Evolutionary conservation across 2,329 filamentous ascomycete genomes (phyloP), one percentile per base, ranked within the genome.

Genomic region (Verticillium albo-atrum): DNA sequence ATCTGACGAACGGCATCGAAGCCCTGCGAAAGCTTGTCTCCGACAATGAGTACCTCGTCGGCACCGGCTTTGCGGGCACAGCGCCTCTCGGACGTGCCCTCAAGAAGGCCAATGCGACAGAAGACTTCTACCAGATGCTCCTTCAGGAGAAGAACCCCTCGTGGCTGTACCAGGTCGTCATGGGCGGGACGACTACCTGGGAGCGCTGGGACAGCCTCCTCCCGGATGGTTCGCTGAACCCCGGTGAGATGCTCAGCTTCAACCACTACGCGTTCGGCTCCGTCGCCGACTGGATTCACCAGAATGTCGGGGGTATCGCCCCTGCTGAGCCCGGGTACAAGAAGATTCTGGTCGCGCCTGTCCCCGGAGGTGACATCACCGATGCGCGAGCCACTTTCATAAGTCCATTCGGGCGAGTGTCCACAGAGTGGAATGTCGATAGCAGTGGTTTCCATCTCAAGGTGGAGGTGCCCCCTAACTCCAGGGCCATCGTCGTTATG

Each of bases 201-300:
- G 79, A 82, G 62, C 72, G 80, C 2, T 82, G 80, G 80, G 78
- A 82, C 55, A 77, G 74, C 28, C 67, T 82, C 32, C 65, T 80
- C 0, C 69, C 76, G 0, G 68, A 81, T 58, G 79, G 78, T 0
- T 70, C 62, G 0, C 64, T 81, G 17, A 82, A 82, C 58, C 70
- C 75, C 0, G 75, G 78, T 0, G 64, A 70, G 32, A 82, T 82
- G 79, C 79, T 78, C 0, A 80, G 77, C 20, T 80, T 80, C 61
- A 81, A 82, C 32, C 79, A 82, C 62, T 82, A 82, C 58, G 74
- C 79, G 0, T 75, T 80, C n/a, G 78, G 79, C 0, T 75, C 77
- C 0, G 77, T 82, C 1, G 77, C 74, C 2, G 72, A 78, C 60
- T 82, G 77, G 77, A 72, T 81, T 27, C 77, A 81, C 59, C 68